Conservation (phyloP, 2,329 filamentous ascomycete species). For the Gaeumannomyces sp. region DNA sequence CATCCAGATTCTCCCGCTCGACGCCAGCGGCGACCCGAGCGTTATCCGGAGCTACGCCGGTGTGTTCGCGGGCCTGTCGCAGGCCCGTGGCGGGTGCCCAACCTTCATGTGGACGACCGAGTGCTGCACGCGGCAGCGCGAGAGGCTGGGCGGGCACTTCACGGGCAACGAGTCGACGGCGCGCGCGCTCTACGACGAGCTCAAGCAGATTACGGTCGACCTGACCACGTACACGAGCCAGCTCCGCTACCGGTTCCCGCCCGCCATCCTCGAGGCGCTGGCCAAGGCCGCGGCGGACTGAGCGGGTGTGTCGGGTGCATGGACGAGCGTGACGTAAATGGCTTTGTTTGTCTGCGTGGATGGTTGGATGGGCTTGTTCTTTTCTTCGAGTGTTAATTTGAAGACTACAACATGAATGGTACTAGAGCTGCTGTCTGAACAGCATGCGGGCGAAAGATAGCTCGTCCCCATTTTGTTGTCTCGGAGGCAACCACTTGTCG, state of each 20-base stretch:
- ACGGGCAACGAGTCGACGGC: constrained; percentile 64
- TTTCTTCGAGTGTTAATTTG: not conserved
- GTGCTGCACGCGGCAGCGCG: constrained; percentile 74
- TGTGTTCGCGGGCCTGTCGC: constrained; percentile 71
- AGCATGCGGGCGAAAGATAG: no score
- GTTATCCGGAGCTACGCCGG: constrained; percentile 74
- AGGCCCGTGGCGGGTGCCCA: constrained; percentile 81
- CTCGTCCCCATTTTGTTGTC: no score
- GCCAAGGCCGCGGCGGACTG: constrained; percentile 72
- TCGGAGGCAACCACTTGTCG: no score
- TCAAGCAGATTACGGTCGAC: constrained; percentile 79
- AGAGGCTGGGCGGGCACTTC: constrained; percentile 65
- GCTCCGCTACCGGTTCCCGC: constrained; percentile 83
- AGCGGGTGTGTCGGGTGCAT: constrained; percentile 5
- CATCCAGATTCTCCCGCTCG: constrained; percentile 74
- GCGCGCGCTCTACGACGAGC: constrained; percentile 58
- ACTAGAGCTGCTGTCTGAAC: not conserved
- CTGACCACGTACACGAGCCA: constrained; percentile 90
- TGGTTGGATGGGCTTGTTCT: not conserved
- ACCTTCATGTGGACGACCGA: constrained; percentile 93
- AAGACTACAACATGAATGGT: not conserved
- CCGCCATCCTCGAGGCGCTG: constrained; percentile 80
- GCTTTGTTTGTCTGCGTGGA: not conserved
- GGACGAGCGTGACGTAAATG: no score
- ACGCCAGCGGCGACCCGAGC: constrained; percentile 66